phyloP scores from a whole-genome alignment of 2,329 filamentous ascomycete genomes.

The Shiraia sp. region DNA sequence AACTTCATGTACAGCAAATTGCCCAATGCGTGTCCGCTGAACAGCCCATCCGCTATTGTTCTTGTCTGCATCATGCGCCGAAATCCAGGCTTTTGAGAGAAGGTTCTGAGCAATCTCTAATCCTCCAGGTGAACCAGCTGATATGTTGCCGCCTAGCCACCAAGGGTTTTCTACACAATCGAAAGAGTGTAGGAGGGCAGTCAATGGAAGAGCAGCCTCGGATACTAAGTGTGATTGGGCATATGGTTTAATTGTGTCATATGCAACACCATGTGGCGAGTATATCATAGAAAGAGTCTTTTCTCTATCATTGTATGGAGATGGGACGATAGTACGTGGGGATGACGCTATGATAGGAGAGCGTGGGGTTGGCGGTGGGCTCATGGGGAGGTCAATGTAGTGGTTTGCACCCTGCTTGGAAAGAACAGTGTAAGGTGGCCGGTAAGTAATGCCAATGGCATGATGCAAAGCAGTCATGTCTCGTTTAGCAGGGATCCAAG shows the following conservation, averaged over 20 bases:
- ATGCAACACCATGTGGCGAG: slow-evolving; percentile 65
- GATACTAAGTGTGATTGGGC: slow-evolving; percentile 60
- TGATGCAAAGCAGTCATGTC: slow-evolving; percentile 66
- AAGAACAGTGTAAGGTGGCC: slow-evolving; percentile 55
- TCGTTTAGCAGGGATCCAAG: slow-evolving; percentile 64
- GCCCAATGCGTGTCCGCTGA: slow-evolving; percentile 53
- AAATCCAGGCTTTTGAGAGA: slow-evolving; percentile 62
- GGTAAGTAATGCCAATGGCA: slow-evolving; percentile 73
- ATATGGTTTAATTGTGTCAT: slow-evolving; percentile 59
- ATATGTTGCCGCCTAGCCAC: slow-evolving; percentile 65
- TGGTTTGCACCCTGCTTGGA: slow-evolving; percentile 35
- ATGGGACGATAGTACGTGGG: slow-evolving; percentile 37
- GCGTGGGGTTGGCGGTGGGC: slow-evolving; percentile 39
- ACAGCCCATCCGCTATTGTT: slow-evolving; percentile 58
- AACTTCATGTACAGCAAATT: slow-evolving; percentile 35
- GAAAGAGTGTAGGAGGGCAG: slow-evolving; percentile 67
- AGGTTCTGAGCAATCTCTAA: slow-evolving; percentile 59
- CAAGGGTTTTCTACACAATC: slow-evolving; percentile 63
- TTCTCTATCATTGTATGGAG: slow-evolving; percentile 40
- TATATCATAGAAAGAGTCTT: slow-evolving; percentile 64
- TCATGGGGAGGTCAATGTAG: slow-evolving; percentile 44
- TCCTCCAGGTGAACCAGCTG: slow-evolving; percentile 61
- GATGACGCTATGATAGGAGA: slow-evolving; percentile 38
- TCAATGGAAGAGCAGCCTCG: slow-evolving; percentile 64
- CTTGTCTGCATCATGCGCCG: slow-evolving; percentile 65